Evolutionary conservation across 352 stramenopile genomes (phyloP), one percentile per base, ranked within the genome.

Genomic region (Globisporangium acanthophoron): DNA sequence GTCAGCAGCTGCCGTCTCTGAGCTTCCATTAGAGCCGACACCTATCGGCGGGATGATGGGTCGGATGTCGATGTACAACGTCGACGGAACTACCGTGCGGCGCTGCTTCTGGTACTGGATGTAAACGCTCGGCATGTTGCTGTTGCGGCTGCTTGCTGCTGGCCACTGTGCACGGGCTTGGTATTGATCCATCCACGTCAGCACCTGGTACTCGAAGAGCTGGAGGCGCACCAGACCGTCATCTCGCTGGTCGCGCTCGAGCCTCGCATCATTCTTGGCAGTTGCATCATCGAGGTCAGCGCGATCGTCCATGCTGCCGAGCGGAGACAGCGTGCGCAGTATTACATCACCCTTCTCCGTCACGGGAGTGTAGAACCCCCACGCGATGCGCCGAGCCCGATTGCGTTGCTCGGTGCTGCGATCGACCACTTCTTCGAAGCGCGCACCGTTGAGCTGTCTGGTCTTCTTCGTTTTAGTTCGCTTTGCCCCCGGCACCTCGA

Each of bases 151-250:
- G 47, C 62, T 70, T 13, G 61, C 68, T 62, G 85, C 5, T 65
- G 64, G 44, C 66, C 78, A 88, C 35, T 86, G 70, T 0, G 55
- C 52, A 41, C 65, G 78, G 2, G 78, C 80, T 65, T 90, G 79
- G 16, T 78, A 79, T n/a, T 68, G 52, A 48, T 87, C 78, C 40
- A 86, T 67, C 78, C 79, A 90, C 15, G 72, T 80, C 12, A 89
- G n/a, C 5, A 69, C 43, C 39, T 85, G 74, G 52, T 81, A 88
- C 20, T 80, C 56, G 35, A 75, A 86, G 46, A 91, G 61, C 41
- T 86, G 77, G 2, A 91, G 52, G 11, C 72, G 77, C 37, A 69
- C 51, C 0, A 18, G 29, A 15, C 37, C 29, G 29, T 60, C 44
- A 6, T 44, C 47, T 39, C 16, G 9, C 6, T 21, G 20, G 3